These are phyloP conservation scores for Papiliotrema flavescens DNA, from an alignment of 1,284 basidiomycete genomes.

Conservation along the genomic window DNA sequence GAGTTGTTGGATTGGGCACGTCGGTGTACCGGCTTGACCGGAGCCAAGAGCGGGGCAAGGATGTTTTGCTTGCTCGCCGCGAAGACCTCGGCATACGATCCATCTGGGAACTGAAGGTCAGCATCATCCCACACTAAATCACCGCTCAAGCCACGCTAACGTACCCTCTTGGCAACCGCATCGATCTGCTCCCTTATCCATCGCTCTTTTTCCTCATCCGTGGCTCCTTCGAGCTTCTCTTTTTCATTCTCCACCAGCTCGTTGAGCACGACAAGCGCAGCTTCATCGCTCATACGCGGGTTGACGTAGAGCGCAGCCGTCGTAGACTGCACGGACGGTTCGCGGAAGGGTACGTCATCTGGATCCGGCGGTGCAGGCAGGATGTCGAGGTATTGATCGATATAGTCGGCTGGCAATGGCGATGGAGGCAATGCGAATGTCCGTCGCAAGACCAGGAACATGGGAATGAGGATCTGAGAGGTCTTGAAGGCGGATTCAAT, in stretches of 20 bases:
- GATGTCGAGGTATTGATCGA: slow-evolving; percentile 37
- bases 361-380: slow-evolving; percentile 41
- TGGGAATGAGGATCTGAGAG: slow-evolving; percentile 28
- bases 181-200: slow-evolving; percentile 19
- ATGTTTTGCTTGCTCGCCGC: slow-evolving; percentile 16
- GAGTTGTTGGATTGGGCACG: background rate
- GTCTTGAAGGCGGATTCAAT: slow-evolving; percentile 37
- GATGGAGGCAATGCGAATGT: slow-evolving; percentile 35
- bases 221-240: slow-evolving; percentile 20
- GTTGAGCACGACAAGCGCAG: slow-evolving; percentile 35
- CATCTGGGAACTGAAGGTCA: slow-evolving; percentile 47
- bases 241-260: slow-evolving; percentile 44
- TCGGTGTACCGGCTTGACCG: background rate
- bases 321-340: slow-evolving; percentile 43
- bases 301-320: slow-evolving; percentile 46
- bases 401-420: slow-evolving; percentile 21
- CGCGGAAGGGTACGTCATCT: slow-evolving; percentile 34
- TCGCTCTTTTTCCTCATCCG: slow-evolving; percentile 3
- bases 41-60: slow-evolving; percentile 7
- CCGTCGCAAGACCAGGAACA: slow-evolving; percentile 37
- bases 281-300: slow-evolving; percentile 35
- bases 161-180: slow-evolving; percentile 36
- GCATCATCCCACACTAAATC: background rate
- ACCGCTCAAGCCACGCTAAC: slow-evolving; percentile 6
- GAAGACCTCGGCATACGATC: slow-evolving; percentile 38